Evolutionary conservation across 352 stramenopile genomes (phyloP).

Genomic region (Globisporangium splendens): DNA sequence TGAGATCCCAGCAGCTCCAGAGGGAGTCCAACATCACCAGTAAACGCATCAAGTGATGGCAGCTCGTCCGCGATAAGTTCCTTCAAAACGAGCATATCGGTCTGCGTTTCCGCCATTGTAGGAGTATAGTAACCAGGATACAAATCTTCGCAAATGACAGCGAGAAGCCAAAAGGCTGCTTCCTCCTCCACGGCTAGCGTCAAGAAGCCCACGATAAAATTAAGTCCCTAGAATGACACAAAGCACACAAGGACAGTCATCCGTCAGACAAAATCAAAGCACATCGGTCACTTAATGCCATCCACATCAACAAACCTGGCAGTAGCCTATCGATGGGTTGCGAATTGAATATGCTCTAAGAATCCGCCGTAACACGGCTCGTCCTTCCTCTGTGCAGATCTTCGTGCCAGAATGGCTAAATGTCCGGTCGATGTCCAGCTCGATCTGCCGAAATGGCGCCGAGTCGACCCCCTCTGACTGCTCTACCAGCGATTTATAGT

Average conservation of each 20-base stretch:
- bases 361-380: slow-evolving; percentile 54
- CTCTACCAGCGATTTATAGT: slow-evolving; percentile 49
- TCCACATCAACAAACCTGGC: slow-evolving; percentile 38
- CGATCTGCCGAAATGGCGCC: slow-evolving; percentile 73
- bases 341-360: slow-evolving; percentile 77
- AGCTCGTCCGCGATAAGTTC: slow-evolving; percentile 82
- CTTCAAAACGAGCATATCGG: slow-evolving; percentile 88
- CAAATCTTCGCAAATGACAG: slow-evolving; percentile 87
- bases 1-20: slow-evolving; percentile 84
- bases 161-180: slow-evolving; percentile 84
- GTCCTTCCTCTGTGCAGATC: slow-evolving; percentile 53
- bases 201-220: slow-evolving; percentile 88
- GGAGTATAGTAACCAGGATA: slow-evolving; percentile 88
- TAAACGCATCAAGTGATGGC: slow-evolving; percentile 69
- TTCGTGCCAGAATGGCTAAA: slow-evolving; percentile 74
- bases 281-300: background rate
- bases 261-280: background rate
- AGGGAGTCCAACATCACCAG: slow-evolving; percentile 69
- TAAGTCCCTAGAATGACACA: slow-evolving; percentile 46
- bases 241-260: background rate
- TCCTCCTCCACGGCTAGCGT: slow-evolving; percentile 83
- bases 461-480: slow-evolving; percentile 45
- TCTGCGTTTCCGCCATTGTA: slow-evolving; percentile 86
- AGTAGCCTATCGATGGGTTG: slow-evolving; percentile 82
- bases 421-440: slow-evolving; percentile 84